Conservation (phyloP, 192 early-diverging fungal species). For the Coemansia sp. region DNA sequence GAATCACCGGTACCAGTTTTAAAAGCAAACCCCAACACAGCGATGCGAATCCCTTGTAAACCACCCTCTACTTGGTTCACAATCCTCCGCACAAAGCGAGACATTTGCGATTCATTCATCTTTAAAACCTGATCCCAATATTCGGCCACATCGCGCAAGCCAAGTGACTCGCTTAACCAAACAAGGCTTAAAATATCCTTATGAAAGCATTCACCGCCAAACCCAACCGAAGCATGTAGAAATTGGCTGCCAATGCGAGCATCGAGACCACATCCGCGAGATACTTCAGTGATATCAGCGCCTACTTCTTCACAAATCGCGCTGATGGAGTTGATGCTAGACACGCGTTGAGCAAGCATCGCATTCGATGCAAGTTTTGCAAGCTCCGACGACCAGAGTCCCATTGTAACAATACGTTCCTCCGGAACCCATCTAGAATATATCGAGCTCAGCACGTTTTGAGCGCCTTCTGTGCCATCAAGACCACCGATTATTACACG, state of each 20-base stretch:
- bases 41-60: conserved; percentile 76
- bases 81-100: conserved; percentile 74
- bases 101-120: conserved; percentile 92
- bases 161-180: conserved; percentile 79
- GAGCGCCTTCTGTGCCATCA: conserved; percentile 75
- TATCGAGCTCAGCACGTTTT: conserved; percentile 69
- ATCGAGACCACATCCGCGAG: conserved; percentile 86
- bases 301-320: conserved; percentile 92
- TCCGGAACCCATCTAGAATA: conserved; percentile 85
- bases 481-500: conserved; percentile 86
- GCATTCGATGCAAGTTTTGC: conserved; percentile 94
- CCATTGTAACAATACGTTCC: conserved; percentile 85
- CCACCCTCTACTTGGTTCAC: conserved; percentile 74
- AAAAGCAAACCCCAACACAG: conserved; percentile 88
- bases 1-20: conserved; percentile 95
- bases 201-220: conserved; percentile 94
- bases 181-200: conserved; percentile 93
- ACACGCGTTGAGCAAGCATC: conserved; percentile 90
- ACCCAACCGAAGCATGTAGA: conserved; percentile 87
- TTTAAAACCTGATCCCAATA: conserved; percentile 91
- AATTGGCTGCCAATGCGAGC: conserved; percentile 85
- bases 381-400: conserved; percentile 93
- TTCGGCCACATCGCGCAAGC: conserved; percentile 84
- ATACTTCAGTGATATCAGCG: conserved; percentile 86
- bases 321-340: conserved; percentile 84